A percentile compares a stretch with the other conserved stretches of the same genome.
Conservation (phyloP, 1,139 yeast species). For the Debaryomyces robertsiae region DNA sequence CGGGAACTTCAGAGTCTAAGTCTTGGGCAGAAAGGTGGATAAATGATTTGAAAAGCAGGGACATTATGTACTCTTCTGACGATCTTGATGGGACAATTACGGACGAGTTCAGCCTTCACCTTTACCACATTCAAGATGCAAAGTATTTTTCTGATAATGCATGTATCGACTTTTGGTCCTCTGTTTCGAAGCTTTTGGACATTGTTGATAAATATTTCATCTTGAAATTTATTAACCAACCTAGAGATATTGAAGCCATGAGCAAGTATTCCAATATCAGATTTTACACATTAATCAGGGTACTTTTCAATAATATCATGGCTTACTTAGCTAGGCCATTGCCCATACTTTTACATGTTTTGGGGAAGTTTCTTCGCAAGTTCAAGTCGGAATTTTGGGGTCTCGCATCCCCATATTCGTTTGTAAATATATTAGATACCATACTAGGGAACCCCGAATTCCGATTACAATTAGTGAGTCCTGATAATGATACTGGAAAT, state of each 20-base stretch:
- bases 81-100: slow-evolving; percentile 39
- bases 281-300: slow-evolving; percentile 46
- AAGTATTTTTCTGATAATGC: slow-evolving; percentile 42
- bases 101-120: slow-evolving; percentile 57
- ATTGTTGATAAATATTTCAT: slow-evolving; percentile 44
- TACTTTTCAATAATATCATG: slow-evolving; percentile 53
- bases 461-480: slow-evolving; percentile 19
- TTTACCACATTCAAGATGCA: slow-evolving; percentile 56
- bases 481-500: slow-evolving; percentile 19
- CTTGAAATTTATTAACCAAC: slow-evolving; percentile 39
- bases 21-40: slow-evolving; percentile 46
- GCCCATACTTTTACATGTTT: slow-evolving; percentile 53
- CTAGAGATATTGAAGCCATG: slow-evolving; percentile 47
- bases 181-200: slow-evolving; percentile 42
- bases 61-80: slow-evolving; percentile 13
- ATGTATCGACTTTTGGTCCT: slow-evolving; percentile 58
- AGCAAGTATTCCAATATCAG: slow-evolving; percentile 40
- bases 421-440: slow-evolving; percentile 56
- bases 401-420: slow-evolving; percentile 50
- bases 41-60: slow-evolving; percentile 20
- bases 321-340: slow-evolving; percentile 55
- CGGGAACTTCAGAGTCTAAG: slow-evolving; percentile 49
- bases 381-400: slow-evolving; percentile 54
- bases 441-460: slow-evolving; percentile 46
- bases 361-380: slow-evolving; percentile 42